Percentiles rank a stretch among this genome's conserved stretches.
These are phyloP conservation scores for Gossypium bickii DNA, from an alignment of 345 rosid species.

Conservation along the genomic window DNA sequence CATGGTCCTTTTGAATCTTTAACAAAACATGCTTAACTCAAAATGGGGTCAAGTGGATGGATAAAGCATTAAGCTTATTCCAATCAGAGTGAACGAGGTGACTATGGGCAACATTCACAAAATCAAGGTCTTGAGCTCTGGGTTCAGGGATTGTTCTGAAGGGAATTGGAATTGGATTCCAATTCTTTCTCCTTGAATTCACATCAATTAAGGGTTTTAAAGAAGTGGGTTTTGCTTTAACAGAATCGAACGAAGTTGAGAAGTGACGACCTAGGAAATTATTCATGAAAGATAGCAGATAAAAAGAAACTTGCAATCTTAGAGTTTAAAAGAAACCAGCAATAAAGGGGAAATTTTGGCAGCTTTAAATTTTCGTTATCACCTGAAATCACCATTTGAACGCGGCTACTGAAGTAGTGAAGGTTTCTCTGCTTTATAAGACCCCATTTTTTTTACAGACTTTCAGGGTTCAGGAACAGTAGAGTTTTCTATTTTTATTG, in stretches of 20 bases:
- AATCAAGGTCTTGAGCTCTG: conserved; percentile 74
- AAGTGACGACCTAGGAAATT: conserved; percentile 20
- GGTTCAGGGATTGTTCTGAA: conserved; percentile 60
- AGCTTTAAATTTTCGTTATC: background rate
- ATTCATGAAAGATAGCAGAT: conserved; percentile 11
- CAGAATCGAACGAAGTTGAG: conserved; percentile 27
- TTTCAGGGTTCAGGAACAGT: background rate
- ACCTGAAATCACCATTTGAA: conserved; percentile 2
- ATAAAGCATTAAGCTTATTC: conserved; percentile 49
- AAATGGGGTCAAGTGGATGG: conserved; percentile 42
- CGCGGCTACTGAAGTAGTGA: background rate
- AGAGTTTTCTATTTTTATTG: background rate
- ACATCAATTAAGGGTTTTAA: background rate
- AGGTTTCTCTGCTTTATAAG: background rate
- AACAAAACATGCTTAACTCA: conserved; percentile 58
- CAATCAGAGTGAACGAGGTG: conserved; percentile 80
- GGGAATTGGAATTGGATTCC: conserved; percentile 56
- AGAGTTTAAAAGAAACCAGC: background rate
- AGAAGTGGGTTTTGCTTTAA: background rate
- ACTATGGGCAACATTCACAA: conserved; percentile 73
- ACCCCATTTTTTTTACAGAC: background rate
- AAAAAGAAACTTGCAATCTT: background rate
- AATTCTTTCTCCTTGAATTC: conserved; percentile 15
- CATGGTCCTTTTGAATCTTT: conserved; percentile 54
- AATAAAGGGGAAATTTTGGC: background rate